A percentile compares a stretch with the other conserved stretches of the same genome.
Evolutionary conservation across 2,329 filamentous ascomycete genomes (phyloP).

Genomic region (Dendryphion nanum): DNA sequence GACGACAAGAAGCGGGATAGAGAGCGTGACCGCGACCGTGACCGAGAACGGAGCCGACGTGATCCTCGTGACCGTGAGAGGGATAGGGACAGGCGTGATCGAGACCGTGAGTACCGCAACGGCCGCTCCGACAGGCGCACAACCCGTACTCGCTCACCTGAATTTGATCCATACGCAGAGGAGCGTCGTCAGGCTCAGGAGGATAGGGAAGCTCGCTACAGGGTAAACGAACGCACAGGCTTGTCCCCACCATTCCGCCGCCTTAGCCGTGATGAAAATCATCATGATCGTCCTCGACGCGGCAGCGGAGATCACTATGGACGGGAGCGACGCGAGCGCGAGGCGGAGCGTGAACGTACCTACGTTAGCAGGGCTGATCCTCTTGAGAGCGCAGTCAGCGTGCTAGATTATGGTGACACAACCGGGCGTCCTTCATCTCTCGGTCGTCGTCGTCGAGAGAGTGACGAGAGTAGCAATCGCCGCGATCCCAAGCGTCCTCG

Average conservation of each 20-base stretch:
- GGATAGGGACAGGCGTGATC: conserved; percentile 31
- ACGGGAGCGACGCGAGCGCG: conserved; percentile 80
- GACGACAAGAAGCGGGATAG: conserved; percentile 85
- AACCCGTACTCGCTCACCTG: conserved; percentile 81
- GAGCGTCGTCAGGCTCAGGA: conserved; percentile 91
- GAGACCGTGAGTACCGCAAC: conserved; percentile 39
- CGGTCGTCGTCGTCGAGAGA: conserved; percentile 73
- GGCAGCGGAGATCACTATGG: conserved; percentile 70
- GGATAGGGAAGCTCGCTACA: conserved; percentile 89
- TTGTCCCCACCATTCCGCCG: conserved; percentile 52
- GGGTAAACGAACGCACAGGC: conserved; percentile 71
- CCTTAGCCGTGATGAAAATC: conserved; percentile 36
- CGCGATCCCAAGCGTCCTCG: conserved; percentile 49
- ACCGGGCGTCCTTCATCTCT: conserved; percentile 57
- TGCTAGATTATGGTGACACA: conserved; percentile 83
- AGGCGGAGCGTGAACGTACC: conserved; percentile 83
- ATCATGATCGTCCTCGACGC: conserved; percentile 53
- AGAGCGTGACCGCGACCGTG: conserved; percentile 57
- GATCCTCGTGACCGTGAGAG: conserved; percentile 37
- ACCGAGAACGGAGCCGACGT: conserved; percentile 57
- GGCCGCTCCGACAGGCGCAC: conserved; percentile 43
- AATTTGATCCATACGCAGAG: conserved; percentile 90
- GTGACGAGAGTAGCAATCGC: conserved; percentile 54
- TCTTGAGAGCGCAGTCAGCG: conserved; percentile 70
- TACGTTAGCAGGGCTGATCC: conserved; percentile 79